Evolutionary conservation across 1,284 basidiomycete species (phyloP).

Genomic region (Coniophora puteana): DNA sequence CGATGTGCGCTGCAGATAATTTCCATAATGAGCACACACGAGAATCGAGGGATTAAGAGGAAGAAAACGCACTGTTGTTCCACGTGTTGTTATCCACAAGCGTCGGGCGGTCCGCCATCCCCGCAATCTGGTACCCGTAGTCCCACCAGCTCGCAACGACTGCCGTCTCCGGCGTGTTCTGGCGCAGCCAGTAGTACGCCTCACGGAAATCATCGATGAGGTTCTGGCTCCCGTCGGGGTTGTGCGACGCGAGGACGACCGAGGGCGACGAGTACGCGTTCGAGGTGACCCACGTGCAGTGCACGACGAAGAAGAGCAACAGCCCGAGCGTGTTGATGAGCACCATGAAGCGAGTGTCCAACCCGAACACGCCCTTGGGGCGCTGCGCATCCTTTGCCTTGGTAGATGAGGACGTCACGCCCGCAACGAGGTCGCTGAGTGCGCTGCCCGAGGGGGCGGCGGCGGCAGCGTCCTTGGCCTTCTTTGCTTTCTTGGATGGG

Average conservation of each 20-base stretch:
- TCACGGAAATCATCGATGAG: slow-evolving; percentile 99
- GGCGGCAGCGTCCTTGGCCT: slow-evolving; percentile 38
- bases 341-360: slow-evolving; percentile 81
- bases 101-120: slow-evolving; percentile 97
- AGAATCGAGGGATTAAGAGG: not conserved
- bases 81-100: slow-evolving; percentile 99
- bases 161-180: slow-evolving; percentile 90
- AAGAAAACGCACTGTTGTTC: slow-evolving; percentile 86
- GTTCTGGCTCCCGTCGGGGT: slow-evolving; percentile 84
- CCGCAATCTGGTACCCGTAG: slow-evolving; percentile 99
- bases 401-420: slow-evolving; percentile 30
- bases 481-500: slow-evolving; percentile 59
- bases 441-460: slow-evolving; percentile 30
- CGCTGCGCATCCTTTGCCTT: slow-evolving; percentile 24
- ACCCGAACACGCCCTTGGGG: slow-evolving; percentile 72
- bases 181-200: slow-evolving; percentile 99
- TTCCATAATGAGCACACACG: slow-evolving; percentile 8
- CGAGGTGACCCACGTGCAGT: slow-evolving; percentile 97
- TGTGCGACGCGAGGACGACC: slow-evolving; percentile 85
- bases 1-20: slow-evolving; percentile 73
- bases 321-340: slow-evolving; percentile 76
- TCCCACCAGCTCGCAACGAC: slow-evolving; percentile 99
- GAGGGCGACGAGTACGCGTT: slow-evolving; percentile 97
- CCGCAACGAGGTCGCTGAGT: slow-evolving; percentile 41
- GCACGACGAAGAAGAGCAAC: slow-evolving; percentile 87